Conservation (phyloP, 345 rosid genomes). For the Murraya koenigii region DNA sequence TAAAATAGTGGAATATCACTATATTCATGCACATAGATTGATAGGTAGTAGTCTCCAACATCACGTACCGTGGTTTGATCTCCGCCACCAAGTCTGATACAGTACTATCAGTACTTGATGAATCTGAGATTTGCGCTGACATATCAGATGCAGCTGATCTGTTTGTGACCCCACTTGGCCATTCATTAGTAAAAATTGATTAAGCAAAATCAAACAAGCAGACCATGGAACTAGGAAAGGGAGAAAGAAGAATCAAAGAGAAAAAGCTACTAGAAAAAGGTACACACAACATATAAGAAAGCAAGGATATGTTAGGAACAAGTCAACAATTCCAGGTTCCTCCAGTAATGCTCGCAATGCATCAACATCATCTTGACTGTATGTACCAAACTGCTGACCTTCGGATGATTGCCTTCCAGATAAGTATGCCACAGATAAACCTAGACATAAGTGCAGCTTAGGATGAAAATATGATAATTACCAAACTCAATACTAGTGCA, state of each 20-base stretch:
- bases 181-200: conserved; percentile 67
- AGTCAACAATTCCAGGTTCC: conserved; percentile 75
- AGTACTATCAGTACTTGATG: conserved; percentile 46
- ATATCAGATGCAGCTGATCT: conserved; percentile 52
- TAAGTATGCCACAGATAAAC: conserved; percentile 75
- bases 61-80: conserved; percentile 81
- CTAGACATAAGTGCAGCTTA: conserved; percentile 35
- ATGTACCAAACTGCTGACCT: conserved; percentile 65
- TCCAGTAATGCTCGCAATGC: conserved; percentile 90
- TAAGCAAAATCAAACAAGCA: conserved; percentile 41
- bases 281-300: not conserved
- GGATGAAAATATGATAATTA: not conserved
- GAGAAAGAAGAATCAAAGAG: not conserved
- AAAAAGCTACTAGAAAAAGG: not conserved
- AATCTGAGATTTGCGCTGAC: conserved; percentile 54
- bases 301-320: conserved; percentile 89
- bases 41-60: conserved; percentile 8
- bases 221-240: not conserved
- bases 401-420: conserved; percentile 66
- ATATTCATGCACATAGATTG: not conserved
- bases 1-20: not conserved
- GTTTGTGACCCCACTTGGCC: conserved; percentile 79
- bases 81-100: conserved; percentile 76
- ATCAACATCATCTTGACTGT: conserved; percentile 82
- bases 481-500: not conserved